A percentile compares a stretch with the other conserved stretches of the same genome.
phyloP scores from a whole-genome alignment of 2,329 filamentous ascomycete species.

The Botrytis fabae region DNA sequence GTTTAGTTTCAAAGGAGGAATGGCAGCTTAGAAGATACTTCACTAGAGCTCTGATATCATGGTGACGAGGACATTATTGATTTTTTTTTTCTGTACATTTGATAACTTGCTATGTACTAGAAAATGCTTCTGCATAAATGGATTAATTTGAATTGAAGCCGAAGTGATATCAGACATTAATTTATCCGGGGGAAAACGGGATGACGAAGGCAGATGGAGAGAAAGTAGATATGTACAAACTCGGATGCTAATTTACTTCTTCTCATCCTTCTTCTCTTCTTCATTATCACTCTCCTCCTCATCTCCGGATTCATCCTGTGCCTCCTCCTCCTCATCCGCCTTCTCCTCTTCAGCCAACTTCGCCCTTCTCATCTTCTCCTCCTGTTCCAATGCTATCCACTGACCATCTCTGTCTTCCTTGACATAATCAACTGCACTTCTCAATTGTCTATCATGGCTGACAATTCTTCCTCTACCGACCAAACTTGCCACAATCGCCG shows the following conservation, averaged over 20 bases:
- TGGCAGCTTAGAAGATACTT: neutral
- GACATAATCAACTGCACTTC: conserved; percentile 36
- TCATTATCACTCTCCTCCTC: conserved; percentile 47
- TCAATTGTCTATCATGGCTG: conserved; percentile 36
- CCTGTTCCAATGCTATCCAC: conserved; percentile 37
- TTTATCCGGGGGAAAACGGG: neutral
- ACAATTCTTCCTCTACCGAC: conserved; percentile 72
- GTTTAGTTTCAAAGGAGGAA: too few species aligned
- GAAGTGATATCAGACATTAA: neutral
- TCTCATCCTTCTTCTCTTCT: conserved; percentile 24
- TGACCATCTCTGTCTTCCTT: conserved; percentile 36
- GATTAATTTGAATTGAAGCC: neutral
- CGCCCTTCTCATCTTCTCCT: conserved; percentile 36
- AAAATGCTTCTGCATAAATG: neutral
- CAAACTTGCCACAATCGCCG: conserved; percentile 76
- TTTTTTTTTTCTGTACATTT: neutral
- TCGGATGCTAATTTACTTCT: conserved; percentile 18
- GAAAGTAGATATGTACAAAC: neutral
- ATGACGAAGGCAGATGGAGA: neutral
- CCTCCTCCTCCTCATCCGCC: conserved; percentile 26
- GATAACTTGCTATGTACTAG: neutral
- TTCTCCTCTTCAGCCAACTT: conserved; percentile 29
- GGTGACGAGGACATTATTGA: neutral
- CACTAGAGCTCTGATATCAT: neutral
- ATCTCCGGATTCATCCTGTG: conserved; percentile 25